A percentile compares a stretch with the other conserved stretches of the same genome.
These are phyloP conservation scores for Sistotremastrum niveocremeum DNA, from an alignment of 768 basidiomycete species.

Conservation along the genomic window DNA sequence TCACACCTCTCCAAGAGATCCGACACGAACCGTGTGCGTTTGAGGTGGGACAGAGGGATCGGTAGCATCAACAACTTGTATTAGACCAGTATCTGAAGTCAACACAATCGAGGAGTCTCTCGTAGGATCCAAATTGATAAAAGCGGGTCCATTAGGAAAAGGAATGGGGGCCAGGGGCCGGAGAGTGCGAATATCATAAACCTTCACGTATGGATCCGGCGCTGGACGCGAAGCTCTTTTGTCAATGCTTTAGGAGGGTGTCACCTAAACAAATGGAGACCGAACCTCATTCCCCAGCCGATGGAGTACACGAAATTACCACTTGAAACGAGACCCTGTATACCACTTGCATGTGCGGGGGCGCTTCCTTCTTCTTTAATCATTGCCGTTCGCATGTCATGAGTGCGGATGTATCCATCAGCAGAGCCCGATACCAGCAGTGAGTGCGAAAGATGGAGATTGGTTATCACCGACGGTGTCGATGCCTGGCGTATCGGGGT, in stretches of 20 bases:
- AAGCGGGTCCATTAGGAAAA: constrained; percentile 77
- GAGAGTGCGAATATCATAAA: constrained; percentile 81
- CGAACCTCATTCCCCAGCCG: constrained; percentile 74
- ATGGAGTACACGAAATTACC: constrained; percentile 79
- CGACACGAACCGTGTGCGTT: too few species aligned
- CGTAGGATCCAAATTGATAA: constrained; percentile 68
- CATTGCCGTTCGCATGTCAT: constrained; percentile 52
- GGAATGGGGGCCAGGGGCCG: constrained; percentile 72
- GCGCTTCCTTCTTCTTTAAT: constrained; percentile 35
- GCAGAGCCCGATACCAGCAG: constrained; percentile 52
- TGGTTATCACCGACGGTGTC: constrained; percentile 44
- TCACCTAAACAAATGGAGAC: background rate
- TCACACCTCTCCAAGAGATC: too few species aligned
- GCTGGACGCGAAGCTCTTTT: constrained; percentile 73
- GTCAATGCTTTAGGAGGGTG: background rate
- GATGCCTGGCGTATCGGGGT: constrained; percentile 40
- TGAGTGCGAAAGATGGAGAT: constrained; percentile 54
- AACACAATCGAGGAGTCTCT: constrained; percentile 62
- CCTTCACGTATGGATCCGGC: constrained; percentile 84
- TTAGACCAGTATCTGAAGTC: constrained; percentile 66
- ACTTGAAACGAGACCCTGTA: constrained; percentile 67
- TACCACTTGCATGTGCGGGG: constrained; percentile 65
- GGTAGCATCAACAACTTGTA: constrained; percentile 74
- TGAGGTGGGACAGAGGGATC: constrained; percentile 25
- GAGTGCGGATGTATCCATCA: constrained; percentile 62